Evolutionary conservation across 2,329 filamentous ascomycete genomes (phyloP).

Genomic region (Aureobasidium sp.): DNA sequence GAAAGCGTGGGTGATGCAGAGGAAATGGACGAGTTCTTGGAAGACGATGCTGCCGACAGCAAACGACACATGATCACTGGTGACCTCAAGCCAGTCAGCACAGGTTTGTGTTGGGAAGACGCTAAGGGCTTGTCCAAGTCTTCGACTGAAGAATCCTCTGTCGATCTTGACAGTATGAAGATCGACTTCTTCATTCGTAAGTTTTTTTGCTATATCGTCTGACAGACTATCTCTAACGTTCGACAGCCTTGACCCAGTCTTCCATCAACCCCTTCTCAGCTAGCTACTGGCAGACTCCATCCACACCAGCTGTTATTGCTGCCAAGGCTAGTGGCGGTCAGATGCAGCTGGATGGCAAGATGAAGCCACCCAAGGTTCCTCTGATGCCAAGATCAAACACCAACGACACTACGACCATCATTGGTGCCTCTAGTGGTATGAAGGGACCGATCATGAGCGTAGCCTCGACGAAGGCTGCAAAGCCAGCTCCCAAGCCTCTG

Average conservation of each 20-base stretch:
- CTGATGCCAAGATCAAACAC: constrained; percentile 32
- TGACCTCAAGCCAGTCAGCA: constrained; percentile 67
- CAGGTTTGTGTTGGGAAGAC: constrained; percentile 78
- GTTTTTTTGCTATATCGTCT: neutral
- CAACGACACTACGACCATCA: constrained; percentile 20
- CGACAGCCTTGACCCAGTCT: constrained; percentile 33
- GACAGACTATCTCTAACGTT: neutral
- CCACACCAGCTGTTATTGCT: neutral
- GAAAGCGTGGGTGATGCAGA: constrained; percentile 69
- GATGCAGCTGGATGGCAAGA: constrained; percentile 20
- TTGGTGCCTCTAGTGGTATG: constrained; percentile 24
- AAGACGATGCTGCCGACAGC: constrained; percentile 55
- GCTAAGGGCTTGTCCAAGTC: constrained; percentile 15
- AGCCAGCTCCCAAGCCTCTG: constrained; percentile 39
- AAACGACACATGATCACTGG: constrained; percentile 53
- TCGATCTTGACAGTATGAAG: constrained; percentile 41
- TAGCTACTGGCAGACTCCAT: constrained; percentile 58
- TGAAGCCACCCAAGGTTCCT: constrained; percentile 35
- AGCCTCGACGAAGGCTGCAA: constrained; percentile 27
- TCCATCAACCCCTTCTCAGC: constrained; percentile 82
- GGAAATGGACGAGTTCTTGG: constrained; percentile 83
- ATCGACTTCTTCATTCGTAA: constrained; percentile 48
- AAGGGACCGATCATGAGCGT: constrained; percentile 28
- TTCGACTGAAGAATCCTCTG: neutral
- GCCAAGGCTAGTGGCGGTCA: constrained; percentile 10